Evolutionary conservation across 108 stramenopile species (phyloP), one percentile per base, ranked within the genome.

Genomic region (Cyclotella baltica): DNA sequence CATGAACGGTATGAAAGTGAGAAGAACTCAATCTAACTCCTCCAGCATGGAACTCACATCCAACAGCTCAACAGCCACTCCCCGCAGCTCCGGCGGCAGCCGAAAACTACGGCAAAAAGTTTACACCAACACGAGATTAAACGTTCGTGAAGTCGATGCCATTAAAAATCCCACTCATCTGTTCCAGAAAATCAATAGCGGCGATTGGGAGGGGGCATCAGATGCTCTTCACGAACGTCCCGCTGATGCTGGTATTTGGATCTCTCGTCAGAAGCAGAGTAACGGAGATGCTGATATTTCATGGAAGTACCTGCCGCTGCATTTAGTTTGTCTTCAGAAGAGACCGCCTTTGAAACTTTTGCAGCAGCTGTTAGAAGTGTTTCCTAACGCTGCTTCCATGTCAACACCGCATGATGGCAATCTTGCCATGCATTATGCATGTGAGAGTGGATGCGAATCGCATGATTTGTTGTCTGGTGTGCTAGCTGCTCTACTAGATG

Each of bases 271-370:
- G 18, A 76, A 67, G 6, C 15, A 46, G 33, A 51, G 48, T 29
- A 33, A 25, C 25, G 31, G 30, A n/a, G n/a, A n/a, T n/a, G n/a
- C n/a, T 37, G 57, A 64, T 38, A 56, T 84, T 11, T 69, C 70
- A 1, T 87, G 86, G 86, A 84, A 76, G 35, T 84, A 84, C 51
- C 72, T 87, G 25, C 86, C 86, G 13, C 67, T 87, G 22, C 86
- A 87, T 53, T 48, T 87, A 29, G 62, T 80, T 37, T 87, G 86
- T 67, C 70, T 87, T 25, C 83, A 87, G 34, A 70, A 62, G 38
- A 38, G 80, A 28, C 83, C 83, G n/a, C 75, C 83, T 11, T 20
- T 71, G 27, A 38, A 66, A 18, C 67, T 87, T n/a, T 56, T 87
- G 40, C 30, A 69, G 33, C 59, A 70, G 33, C 25, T 87, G 51